phyloP scores from a whole-genome alignment of 495 filamentous ascomycete species.

The Cercophora sp. region DNA sequence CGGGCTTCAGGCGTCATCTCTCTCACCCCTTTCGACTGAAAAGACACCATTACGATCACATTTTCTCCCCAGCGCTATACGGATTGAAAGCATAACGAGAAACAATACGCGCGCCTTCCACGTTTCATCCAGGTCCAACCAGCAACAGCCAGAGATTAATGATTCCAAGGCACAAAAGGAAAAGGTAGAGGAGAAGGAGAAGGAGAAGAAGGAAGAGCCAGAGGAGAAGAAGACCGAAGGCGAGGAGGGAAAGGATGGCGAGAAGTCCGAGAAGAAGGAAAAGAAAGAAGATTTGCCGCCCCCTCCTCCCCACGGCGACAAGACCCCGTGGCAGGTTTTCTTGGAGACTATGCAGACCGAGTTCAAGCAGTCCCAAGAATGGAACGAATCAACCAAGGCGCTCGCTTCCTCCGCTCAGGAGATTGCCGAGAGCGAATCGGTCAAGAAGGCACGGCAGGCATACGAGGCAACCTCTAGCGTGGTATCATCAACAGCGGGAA shows the following conservation, averaged over 20 bases:
- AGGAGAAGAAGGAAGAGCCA: conserved; percentile 41
- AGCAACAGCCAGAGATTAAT: conserved; percentile 25
- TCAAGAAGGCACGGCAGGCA: conserved; percentile 78
- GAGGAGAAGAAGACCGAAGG: conserved; percentile 43
- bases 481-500: conserved; percentile 64
- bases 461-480: conserved; percentile 80
- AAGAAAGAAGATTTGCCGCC: conserved; percentile 75
- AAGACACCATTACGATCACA: conserved; percentile 39
- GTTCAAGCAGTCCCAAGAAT: conserved; percentile 96
- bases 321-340: conserved; percentile 98
- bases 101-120: conserved; percentile 40
- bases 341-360: conserved; percentile 88
- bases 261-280: conserved; percentile 47
- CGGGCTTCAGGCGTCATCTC: conserved; percentile 10
- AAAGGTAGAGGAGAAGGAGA: conserved; percentile 38
- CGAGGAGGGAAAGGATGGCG: conserved; percentile 41
- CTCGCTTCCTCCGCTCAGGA: conserved; percentile 82
- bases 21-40: conserved; percentile 25
- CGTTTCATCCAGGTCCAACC: conserved; percentile 31
- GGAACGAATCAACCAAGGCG: conserved; percentile 97
- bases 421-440: conserved; percentile 90
- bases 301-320: conserved; percentile 93
- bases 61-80: conserved; percentile 37
- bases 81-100: conserved; percentile 28
- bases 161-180: conserved; percentile 30